These are phyloP conservation scores for Fusarium praegraminearum DNA, from an alignment of 2,329 filamentous ascomycete genomes.

Conservation along the genomic window DNA sequence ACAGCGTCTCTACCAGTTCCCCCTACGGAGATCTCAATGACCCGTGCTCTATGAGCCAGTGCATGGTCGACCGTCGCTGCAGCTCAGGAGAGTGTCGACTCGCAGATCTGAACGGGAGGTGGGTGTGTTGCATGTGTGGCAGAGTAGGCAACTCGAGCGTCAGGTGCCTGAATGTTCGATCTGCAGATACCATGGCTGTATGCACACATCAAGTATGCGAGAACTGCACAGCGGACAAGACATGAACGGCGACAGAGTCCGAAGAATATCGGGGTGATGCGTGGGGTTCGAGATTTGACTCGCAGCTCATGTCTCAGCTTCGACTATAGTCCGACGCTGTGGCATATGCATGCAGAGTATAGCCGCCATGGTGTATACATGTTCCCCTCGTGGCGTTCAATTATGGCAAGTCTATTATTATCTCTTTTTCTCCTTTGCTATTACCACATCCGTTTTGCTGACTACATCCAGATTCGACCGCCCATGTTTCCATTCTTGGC, in stretches of 20 bases:
- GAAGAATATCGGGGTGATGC: conserved; percentile 32
- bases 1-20: conserved; percentile 31
- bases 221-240: conserved; percentile 51
- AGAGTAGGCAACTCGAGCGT: conserved; percentile 60
- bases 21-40: conserved; percentile 53
- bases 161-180: conserved; percentile 61
- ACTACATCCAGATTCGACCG: conserved; percentile 20
- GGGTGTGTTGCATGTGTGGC: conserved; percentile 64
- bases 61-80: conserved; percentile 60
- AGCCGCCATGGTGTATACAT: conserved; percentile 17
- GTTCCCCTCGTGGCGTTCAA: conserved; percentile 17
- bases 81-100: conserved; percentile 62
- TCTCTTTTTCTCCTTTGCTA: neutral
- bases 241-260: conserved; percentile 12
- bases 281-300: conserved; percentile 5
- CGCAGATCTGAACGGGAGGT: conserved; percentile 60
- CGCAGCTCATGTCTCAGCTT: conserved; percentile 27
- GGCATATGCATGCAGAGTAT: conserved; percentile 14
- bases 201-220: conserved; percentile 64
- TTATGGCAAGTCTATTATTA: conserved; percentile 27
- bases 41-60: conserved; percentile 60
- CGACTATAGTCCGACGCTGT: conserved; percentile 29
- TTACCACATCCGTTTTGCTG: conserved; percentile 8
- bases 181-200: conserved; percentile 60
- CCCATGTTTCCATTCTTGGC: conserved; percentile 14